Evolutionary conservation across 2,329 filamentous ascomycete species (phyloP), one percentile per base, ranked within the genome.

Genomic region (Aspergillus sojae): DNA sequence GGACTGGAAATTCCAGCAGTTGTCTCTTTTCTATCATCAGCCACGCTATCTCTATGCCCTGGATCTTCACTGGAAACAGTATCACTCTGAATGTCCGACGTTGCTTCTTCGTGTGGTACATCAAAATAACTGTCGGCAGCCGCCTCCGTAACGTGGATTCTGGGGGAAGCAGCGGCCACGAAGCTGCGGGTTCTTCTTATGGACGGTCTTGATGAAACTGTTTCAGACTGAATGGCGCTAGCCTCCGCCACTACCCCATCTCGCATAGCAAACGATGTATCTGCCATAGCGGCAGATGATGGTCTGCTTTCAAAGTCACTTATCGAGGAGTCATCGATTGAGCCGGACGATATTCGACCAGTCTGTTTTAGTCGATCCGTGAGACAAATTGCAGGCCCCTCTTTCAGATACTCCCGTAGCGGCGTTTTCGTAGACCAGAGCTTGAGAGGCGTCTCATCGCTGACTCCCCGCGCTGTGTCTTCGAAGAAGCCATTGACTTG

Each of bases 401-500:
- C 84, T 4, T 76, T 73, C 1, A 89, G 69, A 54, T 88, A 89
- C 1, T 88, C 82, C 26, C 71, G 63, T 4, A 77, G 62, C 0
- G 74, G 62, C 0, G 74, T 67, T 32, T 64, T 70, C 1, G 71
- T 72, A 16, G 75, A 74, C 75, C 75, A 77, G 14, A 77, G 58
- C 41, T 75, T 76, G 16, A 77, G 63, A 1, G 75, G 75, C 2
- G 65, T 71, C 23, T 61, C 80, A 70, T 30, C 87, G 75, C n/a
- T 83, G 76, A 61, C 85, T 65, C 65, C 83, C 79, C 23, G 82
- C 82, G 50, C 85, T 79, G 78, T 86, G 85, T 88, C 85, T 54
- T 88, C 85, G 61, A 88, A 89, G 69, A 89, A 89, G 0, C 86
- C 87, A 56, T 84, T 82, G 10, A 85, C 70, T 66, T 89, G 87